Evolutionary conservation across 1,284 basidiomycete genomes (phyloP).

Genomic region (Ganoderma lucidum): DNA sequence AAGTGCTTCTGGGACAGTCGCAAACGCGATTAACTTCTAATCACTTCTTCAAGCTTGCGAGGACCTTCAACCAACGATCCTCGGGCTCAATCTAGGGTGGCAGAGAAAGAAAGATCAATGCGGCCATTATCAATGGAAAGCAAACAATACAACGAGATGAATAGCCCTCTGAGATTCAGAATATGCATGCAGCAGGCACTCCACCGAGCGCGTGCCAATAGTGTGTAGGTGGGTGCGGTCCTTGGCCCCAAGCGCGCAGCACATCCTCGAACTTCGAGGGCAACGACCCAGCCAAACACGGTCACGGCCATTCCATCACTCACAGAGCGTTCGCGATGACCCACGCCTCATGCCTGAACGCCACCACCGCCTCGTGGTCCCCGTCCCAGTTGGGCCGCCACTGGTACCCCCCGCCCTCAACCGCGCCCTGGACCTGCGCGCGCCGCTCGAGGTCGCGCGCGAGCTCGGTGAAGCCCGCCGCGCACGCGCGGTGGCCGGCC

Average conservation of each 20-base stretch:
- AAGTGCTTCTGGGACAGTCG: no score
- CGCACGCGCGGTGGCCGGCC: constrained; percentile 65
- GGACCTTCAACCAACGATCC: no score
- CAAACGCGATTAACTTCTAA: no score
- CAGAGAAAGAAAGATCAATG: not conserved
- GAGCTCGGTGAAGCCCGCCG: constrained; percentile 66
- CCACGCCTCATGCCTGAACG: constrained; percentile 71
- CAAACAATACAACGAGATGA: not conserved
- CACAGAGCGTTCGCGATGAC: constrained; percentile 48
- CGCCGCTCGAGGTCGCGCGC: constrained; percentile 61
- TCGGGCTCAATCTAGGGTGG: not conserved
- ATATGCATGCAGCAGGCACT: no score
- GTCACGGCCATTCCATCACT: not conserved
- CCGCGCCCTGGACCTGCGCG: not conserved
- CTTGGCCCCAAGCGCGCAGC: no score
- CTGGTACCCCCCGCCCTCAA: constrained; percentile 42
- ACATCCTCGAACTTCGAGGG: no score
- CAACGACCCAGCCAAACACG: not conserved
- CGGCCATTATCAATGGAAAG: not conserved
- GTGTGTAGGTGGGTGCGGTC: no score
- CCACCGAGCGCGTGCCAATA: no score
- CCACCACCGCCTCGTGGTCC: constrained; percentile 67
- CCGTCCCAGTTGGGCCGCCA: constrained; percentile 72
- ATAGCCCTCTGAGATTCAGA: not conserved
- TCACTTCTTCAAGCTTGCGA: no score